Evolutionary conservation across 164 flowering plant species (phyloP), one percentile per base, ranked within the genome.

Genomic region (Magnolia officinalis): DNA sequence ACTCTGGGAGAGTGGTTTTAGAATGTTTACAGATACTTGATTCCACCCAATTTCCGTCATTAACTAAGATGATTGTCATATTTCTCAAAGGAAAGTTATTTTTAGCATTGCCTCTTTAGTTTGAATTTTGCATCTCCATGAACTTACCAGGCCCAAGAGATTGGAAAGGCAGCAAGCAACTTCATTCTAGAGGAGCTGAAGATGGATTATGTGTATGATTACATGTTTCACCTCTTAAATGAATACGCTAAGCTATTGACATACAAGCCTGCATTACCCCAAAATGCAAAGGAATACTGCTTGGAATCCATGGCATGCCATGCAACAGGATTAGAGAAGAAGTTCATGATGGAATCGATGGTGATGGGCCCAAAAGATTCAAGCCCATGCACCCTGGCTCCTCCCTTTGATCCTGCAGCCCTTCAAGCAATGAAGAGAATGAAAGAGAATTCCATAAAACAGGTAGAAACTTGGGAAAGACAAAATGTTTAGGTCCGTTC

Each of bases 151-250:
- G 92, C 88, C 66, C 79, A 84, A 10, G 84, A 64, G 2, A 87
- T 89, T n/a, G 92, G 90, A 8, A 76, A 80, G 72, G 88, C 82
- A 6, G 82, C 80, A 13, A 84, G 87, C 72, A 80, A 66, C 11
- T 89, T 84, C 80, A 82, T 88, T 9, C 80, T 78, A 4, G 86
- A 89, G 63, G 77, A 85, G 8, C 52, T 87, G 13, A 86, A 76
- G 77, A 89, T 89, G 91, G 85, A 84, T 0, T 78, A 78, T 72
- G 86, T 89, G 24, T 88, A 89, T 63, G 90, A 86, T 63, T 88
- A 88, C 89, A 86, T 88, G 90, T 86, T 86, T 77, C 88, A 88
- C 81, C 67, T 87, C 19, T 31, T 89, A n/a, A 86, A 71, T 19
- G 90, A 85, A 70, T 88, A 89, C 20, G 82, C 84, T 0, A 88